Evolutionary conservation across 2,329 filamentous ascomycete genomes (phyloP), one percentile per base, ranked within the genome.

Genomic region (Domatiomyces catenatus): DNA sequence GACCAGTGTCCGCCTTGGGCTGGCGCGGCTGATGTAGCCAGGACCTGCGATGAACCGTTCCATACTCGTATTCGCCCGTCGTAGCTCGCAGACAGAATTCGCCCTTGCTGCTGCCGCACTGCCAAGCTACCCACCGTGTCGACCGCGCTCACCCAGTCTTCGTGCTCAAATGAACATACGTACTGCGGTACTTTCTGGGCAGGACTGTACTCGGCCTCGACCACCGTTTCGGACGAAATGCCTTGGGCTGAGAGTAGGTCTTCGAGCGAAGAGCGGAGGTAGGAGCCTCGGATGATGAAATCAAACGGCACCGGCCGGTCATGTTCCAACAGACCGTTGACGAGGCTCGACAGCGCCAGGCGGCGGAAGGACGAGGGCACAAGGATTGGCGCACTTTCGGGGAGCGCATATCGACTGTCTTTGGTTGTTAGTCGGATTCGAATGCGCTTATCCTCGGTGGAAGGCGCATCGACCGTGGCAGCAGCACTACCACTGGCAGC

Each of bases 261-360:
- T 65, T 94, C 86, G 58, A 98, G 79, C 17, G 86, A 87, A 22
- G 88, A 85, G 55, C 86, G 83, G 48, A 98, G 77, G 67, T 94
- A 95, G 62, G 84, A 82, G 66, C 92, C 92, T 67, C 95, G 92
- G 69, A 94, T 83, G 60, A 98, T 77, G 71, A 98, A 96, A 68
- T 98, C 92, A 68, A 98, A 68, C 12, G 71, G 71, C 39, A 73
- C 62, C 15, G 70, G 66, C 59, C 74, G 75, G 49, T 74, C 71
- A 52, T 70, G 74, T 36, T 72, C 68, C 26, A 82, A 67, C 8
- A 82, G 69, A 55, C 74, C 74, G 62, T 83, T 83, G 50, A 82
- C 76, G 52, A 83, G 69, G 2, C 74, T 78, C 1, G 79, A 82
- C 3, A 83, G 73, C 49, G 75, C 73, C 63, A 76, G 76, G 64